Evolutionary conservation across 2,329 filamentous ascomycete species (phyloP), one percentile per base, ranked within the genome.

Genomic region (Calonectria naviculata): DNA sequence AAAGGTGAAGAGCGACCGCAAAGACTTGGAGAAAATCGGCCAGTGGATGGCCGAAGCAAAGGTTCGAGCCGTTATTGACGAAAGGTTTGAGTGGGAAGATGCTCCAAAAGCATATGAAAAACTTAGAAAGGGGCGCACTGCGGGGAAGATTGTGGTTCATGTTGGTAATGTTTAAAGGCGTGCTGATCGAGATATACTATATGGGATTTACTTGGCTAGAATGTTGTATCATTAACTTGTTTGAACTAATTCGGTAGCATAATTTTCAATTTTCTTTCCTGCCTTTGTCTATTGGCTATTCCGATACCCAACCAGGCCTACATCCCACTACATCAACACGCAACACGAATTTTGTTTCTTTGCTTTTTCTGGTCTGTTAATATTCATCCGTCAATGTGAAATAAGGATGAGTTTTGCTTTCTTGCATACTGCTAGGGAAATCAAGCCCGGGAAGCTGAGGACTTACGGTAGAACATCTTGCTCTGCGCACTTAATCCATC

Each of bases 391-490:
- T n/a, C n/a, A n/a, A n/a, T n/a, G n/a, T n/a, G n/a, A n/a, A n/a
- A n/a, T n/a, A n/a, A n/a, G n/a, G n/a, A n/a, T n/a, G n/a, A n/a
- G n/a, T n/a, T n/a, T n/a, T n/a, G n/a, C n/a, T n/a, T n/a, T n/a
- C n/a, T n/a, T n/a, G n/a, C n/a, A n/a, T n/a, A n/a, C n/a, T n/a
- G n/a, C n/a, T n/a, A n/a, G n/a, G n/a, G n/a, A n/a, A n/a, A n/a
- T n/a, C n/a, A n/a, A n/a, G n/a, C n/a, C n/a, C n/a, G n/a, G n/a
- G n/a, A n/a, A n/a, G n/a, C 1, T 15, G 5, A 28, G n/a, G 12
- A 54, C 88, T 78, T 83, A 93, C 93, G 95, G 84, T 98, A 98
- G 83, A 99, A 99, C 93, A 97, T 96, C 89, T 98, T 98, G 86
- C 94, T 98, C 88, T 97, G 94, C 58, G 91, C 91, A 84, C 94